phyloP scores from a whole-genome alignment of 2,329 filamentous ascomycete species.

The Ophiostoma montium region DNA sequence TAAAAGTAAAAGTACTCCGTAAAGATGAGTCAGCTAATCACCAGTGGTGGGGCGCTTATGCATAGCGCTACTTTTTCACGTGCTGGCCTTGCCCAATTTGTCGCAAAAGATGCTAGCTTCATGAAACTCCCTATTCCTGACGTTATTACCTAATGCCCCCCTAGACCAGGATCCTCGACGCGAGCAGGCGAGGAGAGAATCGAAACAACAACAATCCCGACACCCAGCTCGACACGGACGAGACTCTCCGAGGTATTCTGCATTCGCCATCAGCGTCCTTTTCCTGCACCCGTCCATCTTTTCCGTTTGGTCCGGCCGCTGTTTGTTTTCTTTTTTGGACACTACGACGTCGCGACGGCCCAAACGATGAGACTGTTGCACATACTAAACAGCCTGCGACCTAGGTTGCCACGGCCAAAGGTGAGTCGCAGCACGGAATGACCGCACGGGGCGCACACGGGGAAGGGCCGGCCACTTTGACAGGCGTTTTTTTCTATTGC shows the following conservation, averaged over 20 bases:
- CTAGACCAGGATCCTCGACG: no score
- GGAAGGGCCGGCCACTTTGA: not conserved
- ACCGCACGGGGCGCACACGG: not conserved
- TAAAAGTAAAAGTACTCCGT: no score
- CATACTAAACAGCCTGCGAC: conserved; percentile 8
- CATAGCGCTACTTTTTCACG: no score
- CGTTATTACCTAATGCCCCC: no score
- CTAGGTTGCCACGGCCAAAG: conserved; percentile 15
- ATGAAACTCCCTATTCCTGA: no score
- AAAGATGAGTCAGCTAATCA: no score
- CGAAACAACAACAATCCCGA: no score
- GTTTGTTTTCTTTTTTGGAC: no score
- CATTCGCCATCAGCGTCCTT: not conserved
- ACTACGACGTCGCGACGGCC: not conserved
- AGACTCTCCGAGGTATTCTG: conserved; percentile 2
- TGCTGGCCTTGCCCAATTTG: not conserved
- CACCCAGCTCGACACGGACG: not conserved
- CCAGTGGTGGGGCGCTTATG: no score
- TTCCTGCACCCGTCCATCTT: no score
- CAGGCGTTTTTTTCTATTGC: not conserved
- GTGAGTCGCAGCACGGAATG: not conserved
- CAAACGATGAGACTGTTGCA: conserved; percentile 6
- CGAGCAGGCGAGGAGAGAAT: no score
- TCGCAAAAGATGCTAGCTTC: not conserved
- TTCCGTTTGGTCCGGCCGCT: no score